Percentiles rank a stretch among this genome's conserved stretches.
Evolutionary conservation across 768 basidiomycete species (phyloP).

Genomic region (Ramaria sp.): DNA sequence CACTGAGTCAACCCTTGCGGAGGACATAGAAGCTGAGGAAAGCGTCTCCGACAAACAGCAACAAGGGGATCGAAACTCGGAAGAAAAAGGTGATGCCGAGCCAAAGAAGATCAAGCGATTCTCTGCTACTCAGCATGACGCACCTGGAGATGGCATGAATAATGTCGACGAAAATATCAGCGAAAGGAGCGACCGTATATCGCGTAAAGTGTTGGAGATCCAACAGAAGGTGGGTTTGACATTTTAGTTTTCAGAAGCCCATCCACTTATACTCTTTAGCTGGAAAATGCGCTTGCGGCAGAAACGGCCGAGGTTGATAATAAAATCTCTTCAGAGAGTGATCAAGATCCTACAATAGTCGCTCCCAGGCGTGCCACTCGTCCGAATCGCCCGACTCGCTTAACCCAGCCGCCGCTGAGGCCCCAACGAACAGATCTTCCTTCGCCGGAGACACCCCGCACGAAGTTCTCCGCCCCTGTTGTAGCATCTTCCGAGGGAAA

Average conservation of each 20-base stretch:
- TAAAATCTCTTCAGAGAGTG: slow-evolving; percentile 3
- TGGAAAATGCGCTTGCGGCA: slow-evolving; percentile 61
- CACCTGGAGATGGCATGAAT: slow-evolving; percentile 64
- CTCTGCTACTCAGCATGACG: slow-evolving; percentile 56
- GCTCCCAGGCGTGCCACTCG: background rate
- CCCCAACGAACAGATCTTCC: slow-evolving; percentile 4
- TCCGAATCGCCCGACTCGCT: slow-evolving; percentile 6
- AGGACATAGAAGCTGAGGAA: slow-evolving; percentile 25
- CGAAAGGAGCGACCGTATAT: slow-evolving; percentile 76
- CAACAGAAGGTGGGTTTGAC: slow-evolving; percentile 67
- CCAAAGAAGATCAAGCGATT: slow-evolving; percentile 62
- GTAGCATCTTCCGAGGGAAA: background rate
- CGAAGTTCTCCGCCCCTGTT: slow-evolving; percentile 6
- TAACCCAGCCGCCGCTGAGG: background rate
- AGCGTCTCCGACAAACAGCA: slow-evolving; percentile 12
- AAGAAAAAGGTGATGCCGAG: slow-evolving; percentile 45
- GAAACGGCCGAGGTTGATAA: slow-evolving; percentile 27
- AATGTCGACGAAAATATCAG: slow-evolving; percentile 84
- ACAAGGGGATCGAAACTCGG: slow-evolving; percentile 43
- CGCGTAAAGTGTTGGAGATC: slow-evolving; percentile 79
- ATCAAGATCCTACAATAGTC: slow-evolving; percentile 24
- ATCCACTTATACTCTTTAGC: slow-evolving; percentile 27
- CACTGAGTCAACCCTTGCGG: slow-evolving; percentile 74
- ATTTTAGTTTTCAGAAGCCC: slow-evolving; percentile 9
- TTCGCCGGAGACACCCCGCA: slow-evolving; percentile 6